A percentile compares a stretch with the other conserved stretches of the same genome.
These are phyloP conservation scores for Mucor indicus DNA, from an alignment of 371 early-diverging fungal species.

Conservation along the genomic window DNA sequence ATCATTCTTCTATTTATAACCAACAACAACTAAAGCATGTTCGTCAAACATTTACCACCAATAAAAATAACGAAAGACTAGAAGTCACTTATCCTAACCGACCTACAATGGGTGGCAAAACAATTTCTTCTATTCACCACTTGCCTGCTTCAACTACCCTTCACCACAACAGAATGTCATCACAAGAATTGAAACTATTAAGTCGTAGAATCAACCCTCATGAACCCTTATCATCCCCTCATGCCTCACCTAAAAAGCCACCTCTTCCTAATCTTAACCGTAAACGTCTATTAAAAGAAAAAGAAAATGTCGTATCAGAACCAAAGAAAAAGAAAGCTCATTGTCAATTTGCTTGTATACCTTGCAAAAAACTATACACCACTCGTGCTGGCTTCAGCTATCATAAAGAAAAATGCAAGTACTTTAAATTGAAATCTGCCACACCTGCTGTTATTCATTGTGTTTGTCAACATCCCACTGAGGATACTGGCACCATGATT, in stretches of 20 bases:
- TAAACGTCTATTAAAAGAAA: background rate
- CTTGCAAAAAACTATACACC: conserved; percentile 49
- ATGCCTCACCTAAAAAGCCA: conserved; percentile 33
- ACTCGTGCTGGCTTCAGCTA: conserved; percentile 38
- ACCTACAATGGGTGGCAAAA: conserved; percentile 30
- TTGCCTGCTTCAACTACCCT: conserved; percentile 3
- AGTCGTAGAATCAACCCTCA: conserved; percentile 43
- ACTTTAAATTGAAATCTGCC: background rate
- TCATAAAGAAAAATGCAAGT: conserved; percentile 46
- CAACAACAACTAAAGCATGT: background rate
- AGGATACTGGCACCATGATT: conserved; percentile 44
- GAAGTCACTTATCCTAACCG: conserved; percentile 10
- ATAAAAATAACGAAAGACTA: background rate
- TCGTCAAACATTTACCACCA: conserved; percentile 10
- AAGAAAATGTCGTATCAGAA: background rate
- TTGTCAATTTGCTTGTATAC: conserved; percentile 31
- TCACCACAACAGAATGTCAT: conserved; percentile 18
- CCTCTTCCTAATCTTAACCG: conserved; percentile 25
- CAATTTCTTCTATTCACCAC: conserved; percentile 14
- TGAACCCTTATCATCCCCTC: conserved; percentile 28
- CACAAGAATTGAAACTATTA: conserved; percentile 31
- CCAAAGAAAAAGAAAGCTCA: background rate
- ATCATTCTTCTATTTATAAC: background rate
- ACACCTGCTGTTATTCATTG: conserved; percentile 27
- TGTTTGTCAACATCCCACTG: conserved; percentile 31